Percentiles rank a stretch among this genome's conserved stretches.
These are phyloP conservation scores for Candida montana DNA, from an alignment of 805 yeast genomes.

Conservation along the genomic window DNA sequence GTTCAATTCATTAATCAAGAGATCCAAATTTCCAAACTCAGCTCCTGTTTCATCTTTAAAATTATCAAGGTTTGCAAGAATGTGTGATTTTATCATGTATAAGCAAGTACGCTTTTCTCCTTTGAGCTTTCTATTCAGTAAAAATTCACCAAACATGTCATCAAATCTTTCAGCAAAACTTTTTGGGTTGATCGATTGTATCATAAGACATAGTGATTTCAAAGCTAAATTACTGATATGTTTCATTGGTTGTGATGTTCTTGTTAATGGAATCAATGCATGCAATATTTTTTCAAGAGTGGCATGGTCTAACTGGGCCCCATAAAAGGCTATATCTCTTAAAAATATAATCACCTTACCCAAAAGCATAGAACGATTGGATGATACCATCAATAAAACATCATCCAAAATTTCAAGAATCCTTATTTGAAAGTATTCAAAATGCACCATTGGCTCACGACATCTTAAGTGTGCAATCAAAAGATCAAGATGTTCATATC, in stretches of 20 bases:
- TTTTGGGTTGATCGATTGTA: slow-evolving; percentile 15
- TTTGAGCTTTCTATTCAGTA: slow-evolving; percentile 13
- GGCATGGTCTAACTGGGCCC: slow-evolving; percentile 13
- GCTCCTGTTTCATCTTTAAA: neutral
- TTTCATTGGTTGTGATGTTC: slow-evolving; percentile 14
- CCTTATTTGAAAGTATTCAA: slow-evolving; percentile 11
- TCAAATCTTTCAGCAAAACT: slow-evolving; percentile 19
- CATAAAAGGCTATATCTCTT: slow-evolving; percentile 22
- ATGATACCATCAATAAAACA: slow-evolving; percentile 14
- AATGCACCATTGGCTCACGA: slow-evolving; percentile 11
- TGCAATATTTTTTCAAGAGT: slow-evolving; percentile 15
- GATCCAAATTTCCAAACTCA: neutral
- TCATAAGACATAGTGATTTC: slow-evolving; percentile 24
- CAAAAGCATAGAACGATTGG: slow-evolving; percentile 16
- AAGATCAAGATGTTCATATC: slow-evolving; percentile 14
- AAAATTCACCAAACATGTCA: slow-evolving; percentile 10
- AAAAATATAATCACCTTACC: slow-evolving; percentile 17
- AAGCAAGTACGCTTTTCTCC: slow-evolving; percentile 23
- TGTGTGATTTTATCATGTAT: slow-evolving; percentile 20
- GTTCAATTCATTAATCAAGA: slow-evolving; percentile 6
- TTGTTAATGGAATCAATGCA: slow-evolving; percentile 19
- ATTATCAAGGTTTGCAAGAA: slow-evolving; percentile 10
- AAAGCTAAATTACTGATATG: slow-evolving; percentile 12
- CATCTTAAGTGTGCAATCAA: slow-evolving; percentile 20
- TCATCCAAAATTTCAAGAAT: slow-evolving; percentile 13